Percentiles rank a stretch among this genome's conserved stretches.
Conservation (phyloP, 1,284 basidiomycete genomes). For the Xerocomus cyaneibrunnescens region DNA sequence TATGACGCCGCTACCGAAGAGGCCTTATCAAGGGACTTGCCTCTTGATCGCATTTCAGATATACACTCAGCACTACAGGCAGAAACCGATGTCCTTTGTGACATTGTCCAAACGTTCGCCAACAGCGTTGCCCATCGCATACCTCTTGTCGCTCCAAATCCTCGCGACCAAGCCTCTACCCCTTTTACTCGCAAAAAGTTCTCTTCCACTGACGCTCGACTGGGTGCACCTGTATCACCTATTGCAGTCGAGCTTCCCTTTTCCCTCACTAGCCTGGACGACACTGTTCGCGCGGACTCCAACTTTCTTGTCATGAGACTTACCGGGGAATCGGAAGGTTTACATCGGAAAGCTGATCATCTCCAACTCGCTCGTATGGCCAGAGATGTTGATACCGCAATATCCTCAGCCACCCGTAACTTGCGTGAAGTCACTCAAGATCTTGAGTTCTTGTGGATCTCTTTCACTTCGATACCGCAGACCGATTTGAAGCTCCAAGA, state of each 20-base stretch:
- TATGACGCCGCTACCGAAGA: constrained; percentile 46
- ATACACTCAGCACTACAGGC: constrained; percentile 36
- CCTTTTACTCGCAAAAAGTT: constrained; percentile 39
- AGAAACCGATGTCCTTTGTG: constrained; percentile 40
- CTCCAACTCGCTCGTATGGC: constrained; percentile 54
- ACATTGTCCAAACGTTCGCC: constrained; percentile 47
- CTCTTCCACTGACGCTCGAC: constrained; percentile 20
- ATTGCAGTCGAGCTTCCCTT: constrained; percentile 49
- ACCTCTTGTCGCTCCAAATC: constrained; percentile 45
- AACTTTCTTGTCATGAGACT: constrained; percentile 69
- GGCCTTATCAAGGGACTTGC: constrained; percentile 38
- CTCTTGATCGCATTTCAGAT: constrained; percentile 30
- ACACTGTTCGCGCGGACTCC: constrained; percentile 64
- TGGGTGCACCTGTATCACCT: constrained; percentile 33
- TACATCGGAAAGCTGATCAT: constrained; percentile 49
- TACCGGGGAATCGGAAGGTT: constrained; percentile 50
- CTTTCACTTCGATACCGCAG: constrained; percentile 32
- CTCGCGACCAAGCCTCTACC: constrained; percentile 18
- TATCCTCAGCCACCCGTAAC: constrained; percentile 38
- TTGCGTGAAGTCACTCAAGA: constrained; percentile 43
- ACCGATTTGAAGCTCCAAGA: constrained; percentile 29
- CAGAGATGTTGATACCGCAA: constrained; percentile 49
- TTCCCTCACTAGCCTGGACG: constrained; percentile 62
- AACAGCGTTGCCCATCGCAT: constrained; percentile 48
- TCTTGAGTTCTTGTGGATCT: constrained; percentile 37